Evolutionary conservation across 306 rosid genomes (phyloP), one percentile per base, ranked within the genome.

Genomic region (Cicer judaicum): DNA sequence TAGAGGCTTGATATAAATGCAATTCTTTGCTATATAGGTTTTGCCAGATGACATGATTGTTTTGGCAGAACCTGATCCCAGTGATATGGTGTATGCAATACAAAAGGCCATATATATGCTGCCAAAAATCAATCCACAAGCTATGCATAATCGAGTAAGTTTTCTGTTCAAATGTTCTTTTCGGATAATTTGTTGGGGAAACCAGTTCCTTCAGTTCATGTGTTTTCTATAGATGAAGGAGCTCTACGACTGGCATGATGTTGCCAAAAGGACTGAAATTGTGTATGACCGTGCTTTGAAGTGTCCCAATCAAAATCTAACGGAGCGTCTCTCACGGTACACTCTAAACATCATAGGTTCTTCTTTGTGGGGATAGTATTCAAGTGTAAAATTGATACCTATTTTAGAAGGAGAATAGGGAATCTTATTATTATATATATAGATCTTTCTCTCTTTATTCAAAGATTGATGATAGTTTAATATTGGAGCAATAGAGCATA

Each of bases 1-100:
- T 3, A n/a, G 5, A 63, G 72, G 34, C 72, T 65, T 85, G 43
- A 54, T 72, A 54, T 62, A 3, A 46, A 14, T 59, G 79, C 70
- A 68, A 67, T 47, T 74, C 70, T 80, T 64, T 84, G 69, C 79
- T 57, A 6, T 81, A 82, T 82, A 94, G 98, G 96, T 94, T 82
- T 87, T 91, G 64, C 96, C 96, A 50, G 95, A 88, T 71, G 98
- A 94, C 85, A 94, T 94, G 96, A 41, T 94, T 77, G 96, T 94
- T 63, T 89, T 94, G 79, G 96, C 92, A 5, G 89, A 86, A 80
- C 97, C 96, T 50, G 93, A 91, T 86, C 98, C 96, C 5, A 66
- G 78, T 79, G 97, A 90, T 78, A 94, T 91, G 96, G 94, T 94
- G 70, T 86, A 64, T 68, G 96, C 95, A 64, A 77, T 94, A 61